Evolutionary conservation across 495 filamentous ascomycete species (phyloP).

Genomic region (Aspergillus panamensis): DNA sequence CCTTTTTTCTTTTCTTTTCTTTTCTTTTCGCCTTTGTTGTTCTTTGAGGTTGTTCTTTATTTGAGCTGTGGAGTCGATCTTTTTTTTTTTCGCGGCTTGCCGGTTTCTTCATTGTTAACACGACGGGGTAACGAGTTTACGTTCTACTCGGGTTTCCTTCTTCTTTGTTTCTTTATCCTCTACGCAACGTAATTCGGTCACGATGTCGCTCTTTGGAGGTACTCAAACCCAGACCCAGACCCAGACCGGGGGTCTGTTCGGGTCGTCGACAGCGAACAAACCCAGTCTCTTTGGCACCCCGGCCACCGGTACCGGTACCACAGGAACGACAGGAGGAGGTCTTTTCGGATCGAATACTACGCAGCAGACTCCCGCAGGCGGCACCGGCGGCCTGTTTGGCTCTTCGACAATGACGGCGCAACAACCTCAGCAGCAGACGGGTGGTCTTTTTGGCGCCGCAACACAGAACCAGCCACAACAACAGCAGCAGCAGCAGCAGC

Average conservation of each 20-base stretch:
- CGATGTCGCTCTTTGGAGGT: slow-evolving; percentile 41
- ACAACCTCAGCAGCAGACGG: slow-evolving; percentile 24
- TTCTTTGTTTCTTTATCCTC: not conserved
- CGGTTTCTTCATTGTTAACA: not conserved
- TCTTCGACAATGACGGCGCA: slow-evolving; percentile 23
- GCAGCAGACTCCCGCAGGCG: slow-evolving; percentile 12
- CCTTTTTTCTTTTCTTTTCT: not conserved
- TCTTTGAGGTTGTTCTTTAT: not conserved
- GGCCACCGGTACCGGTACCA: slow-evolving; percentile 10
- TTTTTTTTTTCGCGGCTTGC: slow-evolving; percentile 1
- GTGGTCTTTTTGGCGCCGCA: slow-evolving; percentile 36
- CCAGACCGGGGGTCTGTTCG: slow-evolving; percentile 18
- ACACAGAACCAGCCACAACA: slow-evolving; percentile 34
- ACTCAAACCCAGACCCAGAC: slow-evolving; percentile 4
- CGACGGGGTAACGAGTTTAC: not conserved
- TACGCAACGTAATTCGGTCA: not conserved
- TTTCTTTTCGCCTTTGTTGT: not conserved
- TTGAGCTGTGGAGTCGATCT: not conserved
- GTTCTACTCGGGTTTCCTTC: not conserved
- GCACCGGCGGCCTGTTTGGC: slow-evolving; percentile 36
- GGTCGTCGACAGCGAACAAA: slow-evolving; percentile 31
- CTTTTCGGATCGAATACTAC: not conserved
- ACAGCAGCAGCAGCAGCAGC: slow-evolving; percentile 24
- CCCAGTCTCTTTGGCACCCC: slow-evolving; percentile 34
- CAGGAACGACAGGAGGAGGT: slow-evolving; percentile 25